Base-by-base conservation (phyloP, 345 rosid species). In the Brassica nigra region DNA sequence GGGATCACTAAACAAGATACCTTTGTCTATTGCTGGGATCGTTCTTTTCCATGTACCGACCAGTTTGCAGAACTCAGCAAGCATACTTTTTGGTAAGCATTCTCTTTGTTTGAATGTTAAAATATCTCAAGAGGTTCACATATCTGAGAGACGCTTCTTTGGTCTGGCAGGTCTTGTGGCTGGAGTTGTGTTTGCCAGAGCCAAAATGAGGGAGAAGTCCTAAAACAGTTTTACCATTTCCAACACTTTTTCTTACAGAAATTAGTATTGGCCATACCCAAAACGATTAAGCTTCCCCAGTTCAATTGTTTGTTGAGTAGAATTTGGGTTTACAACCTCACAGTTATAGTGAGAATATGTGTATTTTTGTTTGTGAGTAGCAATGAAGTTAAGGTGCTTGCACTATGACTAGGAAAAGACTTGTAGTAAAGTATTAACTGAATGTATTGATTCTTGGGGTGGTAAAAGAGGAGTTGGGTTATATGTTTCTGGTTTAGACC, bases 1-100 rank as follows among this genome's bases (percentile, higher is more conserved):
- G 57, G 99, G 99, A 71, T 95, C 99, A 0, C 82, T 95, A 72
- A 95, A 95, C 77, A 95, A 95, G 90, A 91, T 95, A 80, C 99
- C 98, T 15, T 83, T 95, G 28, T 95, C 99, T 0, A 62, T 93
- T 4, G 93, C 90, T 1, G 99, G 99, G 76, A 91, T 91, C 27
- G 82, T 95, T 79, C 84, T 95, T 77, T 95, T 95, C 86, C 64
- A 91, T 8, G 97, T 95, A 66, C 98, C 98, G 0, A 95, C 99
- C 42, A 95, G 95, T 82, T 80, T 95, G 85, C 90, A 95, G 68
- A 95, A 95, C 85, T 86, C 98, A 0, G 90, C 97, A 3, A 93
- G 98, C 90, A 95, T 95, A 83, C 87, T 95, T 47, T 93, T 93
- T 10, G 99, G 99, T 91, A 87, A 77, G 86, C 64, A 49, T 59